Percentiles rank a stretch among this genome's conserved stretches.
These are phyloP conservation scores for Boehmeria nivea DNA, from an alignment of 306 rosid genomes.

Conservation along the genomic window DNA sequence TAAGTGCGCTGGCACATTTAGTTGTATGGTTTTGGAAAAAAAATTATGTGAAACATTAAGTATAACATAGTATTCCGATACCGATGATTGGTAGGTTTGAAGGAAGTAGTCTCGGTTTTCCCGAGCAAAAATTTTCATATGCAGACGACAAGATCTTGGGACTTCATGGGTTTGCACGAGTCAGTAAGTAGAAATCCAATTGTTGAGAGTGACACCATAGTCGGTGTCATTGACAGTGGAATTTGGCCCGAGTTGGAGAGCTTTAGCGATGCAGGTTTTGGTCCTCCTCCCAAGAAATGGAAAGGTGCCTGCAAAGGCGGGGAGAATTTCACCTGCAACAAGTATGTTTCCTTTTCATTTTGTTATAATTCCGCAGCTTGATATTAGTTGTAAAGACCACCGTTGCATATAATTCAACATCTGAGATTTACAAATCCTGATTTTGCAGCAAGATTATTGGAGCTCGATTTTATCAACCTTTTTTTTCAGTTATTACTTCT, in stretches of 20 bases:
- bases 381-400: no score
- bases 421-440: no score
- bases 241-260: conserved; percentile 18
- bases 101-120: conserved; percentile 8
- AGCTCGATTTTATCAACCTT: conserved; percentile 2
- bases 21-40: no score
- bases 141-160: conserved; percentile 38
- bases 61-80: no score
- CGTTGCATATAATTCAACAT: no score
- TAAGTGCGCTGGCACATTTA: background rate
- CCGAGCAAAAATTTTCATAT: conserved; percentile 9
- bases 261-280: conserved; percentile 11
- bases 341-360: background rate
- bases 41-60: no score
- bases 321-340: conserved; percentile 17
- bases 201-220: conserved; percentile 11
- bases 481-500: no score
- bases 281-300: conserved; percentile 20
- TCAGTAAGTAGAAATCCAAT: background rate
- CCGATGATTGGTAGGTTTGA: background rate
- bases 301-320: conserved; percentile 12
- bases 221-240: conserved; percentile 20
- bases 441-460: background rate
- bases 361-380: no score
- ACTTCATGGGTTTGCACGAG: conserved; percentile 18